A percentile compares a stretch with the other conserved stretches of the same genome.
These are phyloP conservation scores for Naganishia kalamii DNA, from an alignment of 768 basidiomycete species.

Conservation along the genomic window DNA sequence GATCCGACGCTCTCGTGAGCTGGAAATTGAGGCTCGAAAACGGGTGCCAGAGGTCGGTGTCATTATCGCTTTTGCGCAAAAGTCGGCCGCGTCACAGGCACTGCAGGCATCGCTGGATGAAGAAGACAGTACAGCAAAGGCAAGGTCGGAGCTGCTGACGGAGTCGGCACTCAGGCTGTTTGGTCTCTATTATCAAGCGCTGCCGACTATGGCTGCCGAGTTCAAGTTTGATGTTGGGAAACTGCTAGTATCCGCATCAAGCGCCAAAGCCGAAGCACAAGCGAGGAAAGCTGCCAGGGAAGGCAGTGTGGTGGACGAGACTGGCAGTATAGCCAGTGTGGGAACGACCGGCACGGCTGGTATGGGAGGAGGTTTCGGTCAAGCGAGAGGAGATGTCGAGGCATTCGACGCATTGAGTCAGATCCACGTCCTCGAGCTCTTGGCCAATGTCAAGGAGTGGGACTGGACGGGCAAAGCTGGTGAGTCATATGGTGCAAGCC, in stretches of 20 bases:
- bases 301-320: conserved; percentile 40
- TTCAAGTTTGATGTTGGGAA: conserved; percentile 81
- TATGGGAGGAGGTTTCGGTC: conserved; percentile 47
- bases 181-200: conserved; percentile 73
- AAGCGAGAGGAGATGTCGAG: conserved; percentile 42
- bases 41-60: conserved; percentile 83
- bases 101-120: conserved; percentile 47
- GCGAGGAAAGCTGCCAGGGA: conserved; percentile 42
- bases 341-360: conserved; percentile 42
- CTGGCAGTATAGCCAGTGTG: conserved; percentile 35
- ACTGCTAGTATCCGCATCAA: conserved; percentile 55
- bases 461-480: conserved; percentile 68
- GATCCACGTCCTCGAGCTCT: conserved; percentile 67
- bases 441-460: conserved; percentile 74
- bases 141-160: conserved; percentile 54
- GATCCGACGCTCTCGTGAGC: conserved; percentile 59
- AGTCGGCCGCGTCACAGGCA: conserved; percentile 44
- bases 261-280: conserved; percentile 32
- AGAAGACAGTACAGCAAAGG: conserved; percentile 46
- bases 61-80: conserved; percentile 71
- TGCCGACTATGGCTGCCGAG: conserved; percentile 69
- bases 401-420: conserved; percentile 60
- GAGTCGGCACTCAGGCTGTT: conserved; percentile 75
- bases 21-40: conserved; percentile 67
- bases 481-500: conserved; percentile 39